Percentiles rank a stretch among this genome's conserved stretches.
phyloP scores from a whole-genome alignment of 108 stramenopile genomes.

The Craspedostauros australis region DNA sequence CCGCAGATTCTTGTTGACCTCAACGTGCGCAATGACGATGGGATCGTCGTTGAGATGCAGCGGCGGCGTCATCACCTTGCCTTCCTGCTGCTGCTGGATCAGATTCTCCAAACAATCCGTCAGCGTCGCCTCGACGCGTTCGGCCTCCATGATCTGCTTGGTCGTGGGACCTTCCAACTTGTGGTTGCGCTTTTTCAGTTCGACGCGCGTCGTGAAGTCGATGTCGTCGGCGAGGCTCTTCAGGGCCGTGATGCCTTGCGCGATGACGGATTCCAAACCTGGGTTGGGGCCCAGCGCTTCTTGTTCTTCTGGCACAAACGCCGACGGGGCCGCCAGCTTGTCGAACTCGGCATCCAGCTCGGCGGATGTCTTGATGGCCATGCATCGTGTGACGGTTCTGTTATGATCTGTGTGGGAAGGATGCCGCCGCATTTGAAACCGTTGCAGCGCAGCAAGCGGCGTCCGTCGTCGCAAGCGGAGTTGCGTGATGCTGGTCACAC shows the following conservation, averaged over 20 bases:
- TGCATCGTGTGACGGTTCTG: too few species aligned
- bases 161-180: conserved; percentile 1
- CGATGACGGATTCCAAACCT: conserved; percentile 28
- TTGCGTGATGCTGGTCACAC: too few species aligned
- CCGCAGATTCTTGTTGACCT: conserved; percentile 26
- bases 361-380: too few species aligned
- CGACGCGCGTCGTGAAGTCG: conserved; percentile 17
- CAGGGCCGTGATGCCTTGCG: conserved; percentile 18
- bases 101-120: conserved; percentile 24
- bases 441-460: too few species aligned
- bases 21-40: conserved; percentile 33
- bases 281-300: conserved; percentile 21
- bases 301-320: too few species aligned
- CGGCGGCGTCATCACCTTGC: background rate
- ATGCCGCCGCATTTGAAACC: too few species aligned
- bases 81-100: background rate
- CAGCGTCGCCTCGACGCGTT: conserved; percentile 18
- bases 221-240: conserved; percentile 18
- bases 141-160: conserved; percentile 27
- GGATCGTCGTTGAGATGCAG: conserved; percentile 28
- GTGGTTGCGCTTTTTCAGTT: background rate
- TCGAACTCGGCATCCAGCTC: too few species aligned
- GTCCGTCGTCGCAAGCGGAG: too few species aligned
- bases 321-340: too few species aligned
- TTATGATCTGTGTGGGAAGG: too few species aligned